Percentiles rank a stretch among this genome's conserved stretches.
These are phyloP conservation scores for Fusarium sp. DNA, from an alignment of 2,329 filamentous ascomycete species.

Conservation along the genomic window DNA sequence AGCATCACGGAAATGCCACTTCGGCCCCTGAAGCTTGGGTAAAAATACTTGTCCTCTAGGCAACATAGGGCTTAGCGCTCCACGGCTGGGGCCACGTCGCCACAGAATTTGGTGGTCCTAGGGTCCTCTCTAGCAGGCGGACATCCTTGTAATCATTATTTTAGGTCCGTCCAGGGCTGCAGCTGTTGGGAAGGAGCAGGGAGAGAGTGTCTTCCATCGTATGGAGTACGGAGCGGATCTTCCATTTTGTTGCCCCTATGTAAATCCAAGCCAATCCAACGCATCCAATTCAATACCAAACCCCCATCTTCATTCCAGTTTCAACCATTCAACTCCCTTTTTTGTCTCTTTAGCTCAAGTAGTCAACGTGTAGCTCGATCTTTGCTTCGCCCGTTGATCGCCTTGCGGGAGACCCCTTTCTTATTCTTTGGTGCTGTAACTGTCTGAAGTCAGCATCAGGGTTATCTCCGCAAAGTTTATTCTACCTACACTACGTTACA, in stretches of 20 bases:
- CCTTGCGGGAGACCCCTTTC: neutral
- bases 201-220: slow-evolving; percentile 13
- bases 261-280: slow-evolving; percentile 41
- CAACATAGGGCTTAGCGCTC: slow-evolving; percentile 23
- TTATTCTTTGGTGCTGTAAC: slow-evolving; percentile 6
- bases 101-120: slow-evolving; percentile 10
- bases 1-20: slow-evolving; percentile 21
- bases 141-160: slow-evolving; percentile 31
- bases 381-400: neutral
- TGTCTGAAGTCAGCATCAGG: slow-evolving; percentile 31
- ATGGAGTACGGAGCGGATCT: slow-evolving; percentile 31
- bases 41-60: slow-evolving; percentile 26
- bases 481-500: slow-evolving; percentile 34
- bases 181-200: slow-evolving; percentile 18
- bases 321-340: slow-evolving; percentile 25
- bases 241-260: slow-evolving; percentile 33
- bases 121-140: slow-evolving; percentile 3
- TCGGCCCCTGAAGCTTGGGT: slow-evolving; percentile 28
- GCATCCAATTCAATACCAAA: slow-evolving; percentile 34
- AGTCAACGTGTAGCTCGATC: slow-evolving; percentile 11
- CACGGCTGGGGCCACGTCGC: slow-evolving; percentile 40
- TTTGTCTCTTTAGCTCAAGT: slow-evolving; percentile 25
- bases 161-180: slow-evolving; percentile 12
- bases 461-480: slow-evolving; percentile 31
- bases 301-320: slow-evolving; percentile 37